Percentiles rank a stretch among this genome's conserved stretches.
Evolutionary conservation across 805 yeast species (phyloP).

Genomic region (Saccharomyces paradoxus): DNA sequence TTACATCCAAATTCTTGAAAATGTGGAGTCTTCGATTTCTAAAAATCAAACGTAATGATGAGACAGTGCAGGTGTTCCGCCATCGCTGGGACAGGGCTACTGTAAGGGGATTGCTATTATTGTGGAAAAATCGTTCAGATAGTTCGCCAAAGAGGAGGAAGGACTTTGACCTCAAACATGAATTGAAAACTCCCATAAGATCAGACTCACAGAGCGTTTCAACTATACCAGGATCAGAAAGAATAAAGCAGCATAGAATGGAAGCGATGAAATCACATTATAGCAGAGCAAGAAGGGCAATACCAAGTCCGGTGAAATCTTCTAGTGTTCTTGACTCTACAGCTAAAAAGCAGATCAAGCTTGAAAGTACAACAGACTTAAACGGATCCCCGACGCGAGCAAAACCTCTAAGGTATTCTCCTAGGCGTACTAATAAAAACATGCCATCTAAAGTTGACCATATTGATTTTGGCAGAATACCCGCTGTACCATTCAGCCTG

Average conservation of each 20-base stretch:
- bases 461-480: not conserved
- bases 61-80: slow-evolving; percentile 27
- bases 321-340: slow-evolving; percentile 16
- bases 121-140: slow-evolving; percentile 29
- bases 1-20: slow-evolving; percentile 23
- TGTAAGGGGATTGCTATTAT: slow-evolving; percentile 28
- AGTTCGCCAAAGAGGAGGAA: slow-evolving; percentile 6
- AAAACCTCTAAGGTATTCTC: not conserved
- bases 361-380: not conserved
- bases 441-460: not conserved
- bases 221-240: slow-evolving; percentile 34
- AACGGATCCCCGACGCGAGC: not conserved
- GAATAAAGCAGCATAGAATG: slow-evolving; percentile 29
- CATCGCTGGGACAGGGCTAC: slow-evolving; percentile 36
- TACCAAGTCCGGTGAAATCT: slow-evolving; percentile 34
- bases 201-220: slow-evolving; percentile 3
- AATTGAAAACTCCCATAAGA: slow-evolving; percentile 18
- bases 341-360: slow-evolving; percentile 1
- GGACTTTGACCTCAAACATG: slow-evolving; percentile 1
- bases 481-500: not conserved
- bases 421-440: not conserved
- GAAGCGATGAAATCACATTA: slow-evolving; percentile 33
- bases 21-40: slow-evolving; percentile 30
- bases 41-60: slow-evolving; percentile 31
- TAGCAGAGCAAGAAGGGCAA: slow-evolving; percentile 29